Percentiles rank a stretch among this genome's conserved stretches.
phyloP scores from a whole-genome alignment of 2,329 filamentous ascomycete genomes.

The Calonectria fujianensis region DNA sequence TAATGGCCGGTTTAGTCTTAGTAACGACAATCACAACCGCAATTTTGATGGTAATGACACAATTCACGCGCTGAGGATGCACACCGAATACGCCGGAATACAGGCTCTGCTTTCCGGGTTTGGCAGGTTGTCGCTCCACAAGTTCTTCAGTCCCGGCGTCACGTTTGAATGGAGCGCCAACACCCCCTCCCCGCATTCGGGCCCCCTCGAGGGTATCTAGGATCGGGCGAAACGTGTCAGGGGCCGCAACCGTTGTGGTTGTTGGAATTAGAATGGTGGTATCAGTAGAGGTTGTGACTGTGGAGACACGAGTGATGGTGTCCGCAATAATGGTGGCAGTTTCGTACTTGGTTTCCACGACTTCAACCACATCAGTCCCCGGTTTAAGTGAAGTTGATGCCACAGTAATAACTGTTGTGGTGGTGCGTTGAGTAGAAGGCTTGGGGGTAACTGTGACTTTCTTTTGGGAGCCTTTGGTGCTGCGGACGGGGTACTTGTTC shows the following conservation, averaged over 20 bases:
- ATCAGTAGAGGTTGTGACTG: not conserved
- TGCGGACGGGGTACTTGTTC: not conserved
- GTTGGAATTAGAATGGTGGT: not conserved
- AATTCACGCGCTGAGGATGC: not conserved
- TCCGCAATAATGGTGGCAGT: not conserved
- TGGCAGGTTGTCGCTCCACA: no score
- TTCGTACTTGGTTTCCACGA: not conserved
- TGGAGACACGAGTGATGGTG: not conserved
- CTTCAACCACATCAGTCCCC: not conserved
- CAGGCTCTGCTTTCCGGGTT: not conserved
- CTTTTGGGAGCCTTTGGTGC: not conserved
- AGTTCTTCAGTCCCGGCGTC: not conserved
- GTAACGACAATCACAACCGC: not conserved
- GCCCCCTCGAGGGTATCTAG: not conserved
- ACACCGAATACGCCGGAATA: no score
- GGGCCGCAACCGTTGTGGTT: not conserved
- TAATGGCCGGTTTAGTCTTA: not conserved
- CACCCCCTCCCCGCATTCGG: no score
- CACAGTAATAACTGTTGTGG: not conserved
- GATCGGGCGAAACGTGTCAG: not conserved
- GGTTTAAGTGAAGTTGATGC: not conserved
- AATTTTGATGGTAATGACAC: not conserved
- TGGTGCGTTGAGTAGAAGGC: not conserved
- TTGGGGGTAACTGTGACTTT: not conserved
- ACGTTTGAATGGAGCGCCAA: not conserved